Conservation (phyloP, 2,329 filamentous ascomycete species). For the Trichoderma semiorbis region DNA sequence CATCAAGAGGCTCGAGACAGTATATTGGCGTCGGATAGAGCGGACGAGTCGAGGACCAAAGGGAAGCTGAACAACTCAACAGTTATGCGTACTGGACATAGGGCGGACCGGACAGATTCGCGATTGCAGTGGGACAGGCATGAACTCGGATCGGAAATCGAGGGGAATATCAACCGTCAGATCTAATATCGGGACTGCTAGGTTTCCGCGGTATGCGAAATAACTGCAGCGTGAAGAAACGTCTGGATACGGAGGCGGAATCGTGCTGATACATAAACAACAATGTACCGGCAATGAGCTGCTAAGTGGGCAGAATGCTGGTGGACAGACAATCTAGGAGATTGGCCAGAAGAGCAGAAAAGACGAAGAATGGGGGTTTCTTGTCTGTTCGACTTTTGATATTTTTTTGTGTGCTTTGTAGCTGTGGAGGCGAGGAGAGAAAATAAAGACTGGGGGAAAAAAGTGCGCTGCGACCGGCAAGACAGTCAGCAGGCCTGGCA, state of each 20-base stretch:
- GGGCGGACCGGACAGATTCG: conserved; percentile 47
- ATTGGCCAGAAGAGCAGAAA: background rate
- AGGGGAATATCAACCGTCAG: conserved; percentile 74
- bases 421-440: background rate
- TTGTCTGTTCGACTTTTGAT: background rate
- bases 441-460: background rate
- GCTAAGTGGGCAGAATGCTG: conserved; percentile 30
- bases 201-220: conserved; percentile 95
- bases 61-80: conserved; percentile 39
- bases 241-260: conserved; percentile 84
- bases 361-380: background rate
- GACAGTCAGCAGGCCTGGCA: conserved; percentile 18
- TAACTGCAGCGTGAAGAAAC: conserved; percentile 94
- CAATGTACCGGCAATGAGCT: conserved; percentile 34
- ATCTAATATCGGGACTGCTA: conserved; percentile 84
- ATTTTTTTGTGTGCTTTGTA: background rate
- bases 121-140: conserved; percentile 52
- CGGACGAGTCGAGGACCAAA: conserved; percentile 12
- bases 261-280: conserved; percentile 99
- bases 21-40: conserved; percentile 20
- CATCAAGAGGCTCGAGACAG: conserved; percentile 37
- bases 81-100: conserved; percentile 54
- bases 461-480: conserved; percentile 23
- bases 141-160: conserved; percentile 50
- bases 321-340: background rate